Conservation (phyloP, 2,329 filamentous ascomycete species). For the Fusarium tjaetaba region DNA sequence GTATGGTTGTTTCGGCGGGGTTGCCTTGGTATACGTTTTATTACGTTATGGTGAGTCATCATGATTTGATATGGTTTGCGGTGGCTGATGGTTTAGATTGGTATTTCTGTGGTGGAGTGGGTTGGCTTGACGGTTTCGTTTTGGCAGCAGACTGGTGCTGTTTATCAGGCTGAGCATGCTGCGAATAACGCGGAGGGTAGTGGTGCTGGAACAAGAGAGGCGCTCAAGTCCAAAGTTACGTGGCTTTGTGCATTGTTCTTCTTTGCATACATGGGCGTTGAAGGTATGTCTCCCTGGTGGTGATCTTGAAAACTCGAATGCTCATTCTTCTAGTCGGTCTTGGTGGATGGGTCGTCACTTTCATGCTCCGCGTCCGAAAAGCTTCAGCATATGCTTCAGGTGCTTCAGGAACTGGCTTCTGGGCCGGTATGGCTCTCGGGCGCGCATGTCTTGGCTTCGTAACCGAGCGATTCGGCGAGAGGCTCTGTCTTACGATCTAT, state of each 20-base stretch:
- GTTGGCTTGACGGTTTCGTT: slow-evolving; percentile 62
- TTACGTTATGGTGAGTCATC: slow-evolving; percentile 70
- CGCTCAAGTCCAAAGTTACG: slow-evolving; percentile 62
- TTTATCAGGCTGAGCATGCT: slow-evolving; percentile 58
- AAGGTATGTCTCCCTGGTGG: slow-evolving; percentile 53
- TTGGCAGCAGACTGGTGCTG: slow-evolving; percentile 66
- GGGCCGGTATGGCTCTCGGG: slow-evolving; percentile 79
- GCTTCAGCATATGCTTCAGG: slow-evolving; percentile 74
- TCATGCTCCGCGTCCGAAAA: slow-evolving; percentile 78
- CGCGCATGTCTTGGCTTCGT: slow-evolving; percentile 75
- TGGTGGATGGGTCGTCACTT: slow-evolving; percentile 82
- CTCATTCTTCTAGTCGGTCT: slow-evolving; percentile 60
- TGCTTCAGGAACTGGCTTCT: slow-evolving; percentile 78
- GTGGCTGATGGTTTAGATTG: slow-evolving; percentile 45
- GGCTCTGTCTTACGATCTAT: slow-evolving; percentile 68
- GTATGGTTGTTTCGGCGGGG: slow-evolving; percentile 68
- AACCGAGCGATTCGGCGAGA: slow-evolving; percentile 74
- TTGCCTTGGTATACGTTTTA: slow-evolving; percentile 76
- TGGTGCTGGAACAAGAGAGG: slow-evolving; percentile 49
- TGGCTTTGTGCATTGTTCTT: slow-evolving; percentile 76
- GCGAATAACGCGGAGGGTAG: slow-evolving; percentile 21
- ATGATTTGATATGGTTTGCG: slow-evolving; percentile 31
- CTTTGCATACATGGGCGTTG: slow-evolving; percentile 77
- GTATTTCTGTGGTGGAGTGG: slow-evolving; percentile 65
- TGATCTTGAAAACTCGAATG: rapidly evolving